Conservation (phyloP, 116 monocot species). For the Trichopus zeylanicus region DNA sequence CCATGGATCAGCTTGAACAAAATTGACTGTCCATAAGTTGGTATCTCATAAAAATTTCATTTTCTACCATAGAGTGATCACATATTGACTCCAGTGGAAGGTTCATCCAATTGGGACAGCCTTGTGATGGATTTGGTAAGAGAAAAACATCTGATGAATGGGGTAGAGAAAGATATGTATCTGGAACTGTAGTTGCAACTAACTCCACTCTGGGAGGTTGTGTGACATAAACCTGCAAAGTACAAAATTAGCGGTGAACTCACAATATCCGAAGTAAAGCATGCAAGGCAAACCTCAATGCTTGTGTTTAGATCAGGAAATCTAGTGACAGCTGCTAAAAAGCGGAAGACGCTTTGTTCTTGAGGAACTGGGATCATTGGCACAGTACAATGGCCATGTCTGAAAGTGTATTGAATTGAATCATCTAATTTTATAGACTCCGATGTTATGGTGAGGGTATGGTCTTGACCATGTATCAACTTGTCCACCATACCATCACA, state of each 20-base stretch:
- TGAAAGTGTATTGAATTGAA: conserved; percentile 20
- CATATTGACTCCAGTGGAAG: conserved; percentile 1
- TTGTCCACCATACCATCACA: conserved; percentile 25
- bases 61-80: conserved; percentile 11
- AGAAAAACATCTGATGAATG: not conserved
- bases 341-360: conserved; percentile 4
- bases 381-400: conserved; percentile 19
- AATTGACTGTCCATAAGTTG: no score
- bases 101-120: conserved; percentile 1
- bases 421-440: conserved; percentile 5
- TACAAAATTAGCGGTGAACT: not conserved
- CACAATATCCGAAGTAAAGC: not conserved
- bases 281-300: conserved; percentile 11
- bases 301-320: conserved; percentile 8
- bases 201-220: conserved; percentile 9
- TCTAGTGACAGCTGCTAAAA: conserved; percentile 16
- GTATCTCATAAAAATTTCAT: not conserved
- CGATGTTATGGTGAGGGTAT: conserved; percentile 21
- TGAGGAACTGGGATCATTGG: conserved; percentile 18
- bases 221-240: conserved; percentile 18
- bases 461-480: conserved; percentile 19
- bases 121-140: not conserved
- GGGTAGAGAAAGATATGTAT: no score
- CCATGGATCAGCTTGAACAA: no score
- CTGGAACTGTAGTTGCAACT: not conserved